These are phyloP conservation scores for Acanthamoeba culbertsoni DNA, from an alignment of 208 protist species.

Conservation along the genomic window DNA sequence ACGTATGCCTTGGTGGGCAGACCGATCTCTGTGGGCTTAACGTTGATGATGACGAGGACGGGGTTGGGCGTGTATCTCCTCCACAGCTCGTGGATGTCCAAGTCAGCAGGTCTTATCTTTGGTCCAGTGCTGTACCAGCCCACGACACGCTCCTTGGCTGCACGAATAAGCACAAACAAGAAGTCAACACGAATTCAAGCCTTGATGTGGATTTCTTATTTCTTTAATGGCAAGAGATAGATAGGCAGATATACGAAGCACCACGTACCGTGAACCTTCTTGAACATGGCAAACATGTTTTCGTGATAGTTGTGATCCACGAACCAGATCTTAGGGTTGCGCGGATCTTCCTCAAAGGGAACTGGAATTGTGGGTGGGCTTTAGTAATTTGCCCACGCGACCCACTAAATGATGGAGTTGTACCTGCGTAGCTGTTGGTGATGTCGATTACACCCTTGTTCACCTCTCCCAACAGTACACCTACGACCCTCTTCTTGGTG, in stretches of 20 bases:
- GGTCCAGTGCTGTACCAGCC: constrained; percentile 99
- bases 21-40: constrained; percentile 84
- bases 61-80: constrained; percentile 90
- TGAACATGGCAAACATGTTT: constrained; percentile 98
- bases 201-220: no score
- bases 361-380: constrained; percentile 78
- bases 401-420: background rate
- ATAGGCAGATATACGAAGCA: no score
- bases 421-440: constrained; percentile 96
- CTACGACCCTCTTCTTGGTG: constrained; percentile 95
- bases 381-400: no score
- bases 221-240: background rate
- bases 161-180: no score
- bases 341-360: constrained; percentile 99
- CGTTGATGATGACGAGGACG: constrained; percentile 90
- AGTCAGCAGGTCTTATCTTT: constrained; percentile 92
- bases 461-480: constrained; percentile 93
- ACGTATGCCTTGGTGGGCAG: constrained; percentile 90
- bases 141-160: constrained; percentile 95
- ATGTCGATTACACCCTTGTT: constrained; percentile 88
- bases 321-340: constrained; percentile 97
- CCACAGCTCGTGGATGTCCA: constrained; percentile 97
- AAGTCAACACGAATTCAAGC: no score
- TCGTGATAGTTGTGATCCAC: constrained; percentile 95
- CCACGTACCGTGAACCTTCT: constrained; percentile 93